Base-by-base conservation (phyloP, 2,329 filamentous ascomycete genomes). In the Geoglossum cookeanum region DNA sequence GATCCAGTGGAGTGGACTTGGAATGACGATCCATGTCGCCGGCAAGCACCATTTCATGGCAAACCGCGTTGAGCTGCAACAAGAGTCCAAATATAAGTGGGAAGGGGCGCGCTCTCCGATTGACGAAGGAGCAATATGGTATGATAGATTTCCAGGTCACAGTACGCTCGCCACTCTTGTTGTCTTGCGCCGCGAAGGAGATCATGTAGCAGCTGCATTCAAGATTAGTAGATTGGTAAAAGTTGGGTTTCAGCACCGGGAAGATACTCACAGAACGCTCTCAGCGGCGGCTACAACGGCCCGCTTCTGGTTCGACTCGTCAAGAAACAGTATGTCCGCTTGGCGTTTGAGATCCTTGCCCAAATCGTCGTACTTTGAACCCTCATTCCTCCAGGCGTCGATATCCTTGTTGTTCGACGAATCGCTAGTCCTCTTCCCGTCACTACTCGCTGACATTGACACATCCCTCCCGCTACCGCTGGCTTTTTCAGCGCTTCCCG, bases 321-420 rank as follows among this genome's bases (percentile, higher is more conserved):
- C 22, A 33, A 57, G 27, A 33, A 61, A 57, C 3, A 65, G 55
- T 13, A 53, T 57, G 39, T 65, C 59, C 13, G 71, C 71, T 11
- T 70, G 68, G 63, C 74, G 72, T 61, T 75, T 75, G 29, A 75
- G 61, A 39, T 71, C 68, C 52, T 71, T 68, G 13, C 72, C 73
- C 33, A 74, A 60, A n/a, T 65, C 66, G 29, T 67, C 66, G 57
- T 70, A 72, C 60, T 68, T 72, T 42, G 68, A 66, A 58, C 69
- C 70, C 58, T 74, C 68, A 15, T 70, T 69, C 49, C 67, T 67
- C 72, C 72, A 74, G 39, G 67, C 64, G 54, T 69, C 67, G 55
- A 22, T 44, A 48, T 58, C 53, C 27, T 49, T 44, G 42, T 59
- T 51, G 9, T 22, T 17, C 17, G 42, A 17, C n/a, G 42, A 45